Conservation (phyloP, 495 filamentous ascomycete genomes). For the Lindgomyces ingoldianus region DNA sequence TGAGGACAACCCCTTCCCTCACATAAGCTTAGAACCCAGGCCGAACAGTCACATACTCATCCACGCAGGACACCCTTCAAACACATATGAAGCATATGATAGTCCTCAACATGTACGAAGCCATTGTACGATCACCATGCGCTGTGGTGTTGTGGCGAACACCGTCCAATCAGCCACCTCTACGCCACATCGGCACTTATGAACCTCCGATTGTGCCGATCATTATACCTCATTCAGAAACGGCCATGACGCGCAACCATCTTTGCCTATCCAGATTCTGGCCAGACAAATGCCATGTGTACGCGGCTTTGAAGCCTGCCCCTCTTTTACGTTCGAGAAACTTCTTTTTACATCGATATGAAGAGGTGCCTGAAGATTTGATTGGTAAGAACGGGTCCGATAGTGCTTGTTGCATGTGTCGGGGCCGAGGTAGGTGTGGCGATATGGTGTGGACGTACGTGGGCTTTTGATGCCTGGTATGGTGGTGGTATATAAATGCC, state of each 20-base stretch:
- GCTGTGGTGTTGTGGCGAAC: constrained; percentile 1
- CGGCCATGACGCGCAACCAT: constrained; percentile 16
- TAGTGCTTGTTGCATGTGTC: not conserved
- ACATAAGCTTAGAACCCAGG: not conserved
- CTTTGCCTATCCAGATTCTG: constrained; percentile 6
- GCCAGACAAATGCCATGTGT: not conserved
- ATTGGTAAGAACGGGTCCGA: not conserved
- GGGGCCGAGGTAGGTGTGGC: not conserved
- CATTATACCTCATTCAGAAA: not conserved
- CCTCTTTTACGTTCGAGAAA: constrained; percentile 6
- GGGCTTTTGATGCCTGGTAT: constrained; percentile 8
- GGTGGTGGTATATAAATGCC: not conserved
- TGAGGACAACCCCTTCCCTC: too few species aligned
- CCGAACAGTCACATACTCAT: not conserved
- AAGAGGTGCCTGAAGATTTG: not conserved
- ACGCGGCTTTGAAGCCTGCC: constrained; percentile 11
- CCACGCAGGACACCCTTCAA: not conserved
- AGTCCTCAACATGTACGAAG: not conserved
- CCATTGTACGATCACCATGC: not conserved
- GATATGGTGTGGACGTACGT: constrained; percentile 8
- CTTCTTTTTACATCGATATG: not conserved
- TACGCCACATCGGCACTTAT: constrained; percentile 7
- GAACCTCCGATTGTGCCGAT: not conserved
- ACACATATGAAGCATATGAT: not conserved
- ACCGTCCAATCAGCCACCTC: not conserved